Conservation (phyloP, 805 yeast genomes). For the Cyberlindnera saturnus region DNA sequence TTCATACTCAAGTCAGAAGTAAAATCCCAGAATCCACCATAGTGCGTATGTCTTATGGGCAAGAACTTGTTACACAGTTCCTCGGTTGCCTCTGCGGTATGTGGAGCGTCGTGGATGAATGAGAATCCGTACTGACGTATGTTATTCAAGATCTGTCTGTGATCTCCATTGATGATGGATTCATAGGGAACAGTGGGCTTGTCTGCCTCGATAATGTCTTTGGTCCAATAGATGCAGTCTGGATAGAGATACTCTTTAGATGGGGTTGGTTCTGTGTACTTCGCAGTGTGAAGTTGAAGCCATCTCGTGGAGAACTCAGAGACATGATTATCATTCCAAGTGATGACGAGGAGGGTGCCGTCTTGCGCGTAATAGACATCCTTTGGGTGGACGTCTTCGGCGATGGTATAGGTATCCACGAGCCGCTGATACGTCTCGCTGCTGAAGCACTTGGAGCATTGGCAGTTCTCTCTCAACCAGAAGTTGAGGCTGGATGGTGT, state of each 20-base stretch:
- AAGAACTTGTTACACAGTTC: constrained; percentile 49
- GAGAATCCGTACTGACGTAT: constrained; percentile 47
- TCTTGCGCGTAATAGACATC: background rate
- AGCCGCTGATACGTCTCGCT: constrained; percentile 53
- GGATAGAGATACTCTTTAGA: constrained; percentile 31
- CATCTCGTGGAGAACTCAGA: constrained; percentile 16
- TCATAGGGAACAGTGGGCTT: constrained; percentile 35
- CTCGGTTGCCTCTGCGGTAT: constrained; percentile 52
- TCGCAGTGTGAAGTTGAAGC: constrained; percentile 16
- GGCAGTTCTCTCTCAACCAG: constrained; percentile 65
- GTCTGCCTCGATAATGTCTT: constrained; percentile 25
- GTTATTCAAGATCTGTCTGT: constrained; percentile 15
- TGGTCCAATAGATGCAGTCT: constrained; percentile 38
- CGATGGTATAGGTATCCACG: constrained; percentile 42
- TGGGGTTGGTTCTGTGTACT: constrained; percentile 32
- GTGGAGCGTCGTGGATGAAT: constrained; percentile 55
- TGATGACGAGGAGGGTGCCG: constrained; percentile 1
- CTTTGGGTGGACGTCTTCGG: constrained; percentile 24
- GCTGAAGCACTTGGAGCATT: constrained; percentile 49
- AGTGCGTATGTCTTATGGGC: constrained; percentile 62
- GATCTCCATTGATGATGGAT: constrained; percentile 35
- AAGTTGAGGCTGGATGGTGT: constrained; percentile 17
- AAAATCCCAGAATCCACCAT: constrained; percentile 80
- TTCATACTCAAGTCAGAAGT: constrained; percentile 61
- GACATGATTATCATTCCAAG: constrained; percentile 15